Evolutionary conservation across 768 basidiomycete species (phyloP).

Genomic region (Suillus weaverae): DNA sequence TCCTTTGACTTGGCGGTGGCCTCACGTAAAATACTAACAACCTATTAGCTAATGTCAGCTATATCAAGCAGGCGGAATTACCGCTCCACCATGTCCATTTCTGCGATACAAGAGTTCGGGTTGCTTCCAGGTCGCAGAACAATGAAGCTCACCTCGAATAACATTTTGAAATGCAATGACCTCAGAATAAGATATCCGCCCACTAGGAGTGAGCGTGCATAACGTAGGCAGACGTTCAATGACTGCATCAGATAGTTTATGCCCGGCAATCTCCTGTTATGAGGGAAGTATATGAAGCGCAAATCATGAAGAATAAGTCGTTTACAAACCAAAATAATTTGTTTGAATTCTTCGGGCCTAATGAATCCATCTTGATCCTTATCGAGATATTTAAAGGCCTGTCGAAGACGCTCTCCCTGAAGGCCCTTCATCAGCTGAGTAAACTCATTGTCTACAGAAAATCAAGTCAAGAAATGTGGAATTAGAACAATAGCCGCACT

Average conservation of each 20-base stretch:
- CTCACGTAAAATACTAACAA: slow-evolving; percentile 76
- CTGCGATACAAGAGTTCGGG: slow-evolving; percentile 29
- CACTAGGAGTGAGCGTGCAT: slow-evolving; percentile 85
- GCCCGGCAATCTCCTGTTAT: slow-evolving; percentile 89
- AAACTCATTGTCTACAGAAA: slow-evolving; percentile 81
- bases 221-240: slow-evolving; percentile 91
- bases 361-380: slow-evolving; percentile 92
- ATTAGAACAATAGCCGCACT: slow-evolving; percentile 30
- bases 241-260: slow-evolving; percentile 94
- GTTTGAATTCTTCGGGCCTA: slow-evolving; percentile 89
- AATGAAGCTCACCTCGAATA: slow-evolving; percentile 63
- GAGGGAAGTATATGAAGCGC: neutral
- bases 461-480: neutral
- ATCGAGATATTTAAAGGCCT: slow-evolving; percentile 93
- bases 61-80: slow-evolving; percentile 24
- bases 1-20: slow-evolving; percentile 90
- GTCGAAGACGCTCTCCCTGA: slow-evolving; percentile 95
- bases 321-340: slow-evolving; percentile 80
- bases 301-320: neutral
- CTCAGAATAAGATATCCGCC: slow-evolving; percentile 93
- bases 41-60: slow-evolving; percentile 8
- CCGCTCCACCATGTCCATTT: slow-evolving; percentile 98
- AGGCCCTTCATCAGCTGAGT: slow-evolving; percentile 98
- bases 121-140: slow-evolving; percentile 6
- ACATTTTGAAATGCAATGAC: slow-evolving; percentile 98